Base-by-base conservation (phyloP, 2,329 filamentous ascomycete genomes). In the Alternaria solani region DNA sequence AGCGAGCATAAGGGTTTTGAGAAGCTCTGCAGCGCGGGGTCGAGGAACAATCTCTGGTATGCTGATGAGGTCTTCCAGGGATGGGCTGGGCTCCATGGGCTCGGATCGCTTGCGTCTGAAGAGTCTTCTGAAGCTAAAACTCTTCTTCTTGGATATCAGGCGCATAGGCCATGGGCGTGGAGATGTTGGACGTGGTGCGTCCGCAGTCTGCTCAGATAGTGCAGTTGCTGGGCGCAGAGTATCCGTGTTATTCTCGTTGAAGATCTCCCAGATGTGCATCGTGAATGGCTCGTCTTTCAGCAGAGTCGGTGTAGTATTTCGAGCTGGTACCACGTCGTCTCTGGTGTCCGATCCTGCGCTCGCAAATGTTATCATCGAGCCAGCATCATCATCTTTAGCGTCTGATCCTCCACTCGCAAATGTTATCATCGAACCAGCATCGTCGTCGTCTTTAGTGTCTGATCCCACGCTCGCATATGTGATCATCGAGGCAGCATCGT, bases 351-450 rank as follows among this genome's bases (percentile, higher is more conserved):
- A 0, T 23, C 7, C n/a, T 41, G 0, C 0, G 18, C 18, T 41
- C 5, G 4, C 18, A 9, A 3, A 23, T 5, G 11, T 12, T 20
- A 3, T 6, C 5, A 12, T 20, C 20, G 9, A 23, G 20, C 20
- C 18, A n/a, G 20, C 38, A 16, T 8, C 11, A n/a, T 11, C 18
- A 7, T 41, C 38, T 41, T 41, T 20, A 18, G 14, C 20, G 18
- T 39, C 6, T 5, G n/a, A 1, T 18, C 2, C 12, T 18, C 0
- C 0, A 9, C 18, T 41, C 5, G 4, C 18, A 9, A 1, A 23
- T 11, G 11, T 12, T 20, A 3, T 6, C 5, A 12, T 20, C 20
- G 9, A 23, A 4, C 2, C 20, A 42, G 25, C 6, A 12, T 20
- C 20, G 23, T 42, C 7, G 7, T 20, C 11, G 25, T 42, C 6